Percentiles rank a stretch among this genome's conserved stretches.
These are phyloP conservation scores for Nicotiana rustica DNA, from an alignment of 305 asterid species.

Conservation along the genomic window DNA sequence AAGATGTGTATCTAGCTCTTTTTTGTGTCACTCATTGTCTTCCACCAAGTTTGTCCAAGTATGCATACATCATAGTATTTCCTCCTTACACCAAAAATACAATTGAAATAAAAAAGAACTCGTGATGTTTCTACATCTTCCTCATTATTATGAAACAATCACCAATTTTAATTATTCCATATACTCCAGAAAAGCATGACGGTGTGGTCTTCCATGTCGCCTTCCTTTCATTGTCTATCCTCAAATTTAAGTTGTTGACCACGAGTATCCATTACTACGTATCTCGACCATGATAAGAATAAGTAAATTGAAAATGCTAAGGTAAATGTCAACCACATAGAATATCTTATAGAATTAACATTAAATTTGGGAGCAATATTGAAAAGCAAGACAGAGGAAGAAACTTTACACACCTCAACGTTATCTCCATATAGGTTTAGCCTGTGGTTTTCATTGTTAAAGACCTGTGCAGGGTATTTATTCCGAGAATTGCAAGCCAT, in stretches of 20 bases:
- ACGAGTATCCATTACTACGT: background rate
- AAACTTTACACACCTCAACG: conserved; percentile 73
- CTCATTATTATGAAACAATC: background rate
- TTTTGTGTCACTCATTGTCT: background rate
- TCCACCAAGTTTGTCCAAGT: background rate
- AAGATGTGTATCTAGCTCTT: background rate
- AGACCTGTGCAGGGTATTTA: conserved; percentile 98
- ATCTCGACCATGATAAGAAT: conserved; percentile 10
- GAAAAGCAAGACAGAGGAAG: conserved; percentile 24
- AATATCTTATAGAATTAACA: background rate
- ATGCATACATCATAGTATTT: background rate
- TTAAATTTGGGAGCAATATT: background rate
- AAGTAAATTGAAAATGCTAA: conserved; percentile 21
- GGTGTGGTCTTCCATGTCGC: background rate
- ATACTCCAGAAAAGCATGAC: background rate
- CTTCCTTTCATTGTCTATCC: conserved; percentile 22
- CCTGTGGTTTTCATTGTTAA: conserved; percentile 93
- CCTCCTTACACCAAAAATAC: background rate
- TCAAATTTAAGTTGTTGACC: background rate
- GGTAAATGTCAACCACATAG: conserved; percentile 7
- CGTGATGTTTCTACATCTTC: background rate
- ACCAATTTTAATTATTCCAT: background rate
- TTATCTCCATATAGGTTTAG: conserved; percentile 96
- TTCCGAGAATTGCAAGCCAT: conserved; percentile 99
- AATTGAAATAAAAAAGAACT: background rate